Evolutionary conservation across 768 basidiomycete species (phyloP).

Genomic region (Agaricus sinodeliciosus): DNA sequence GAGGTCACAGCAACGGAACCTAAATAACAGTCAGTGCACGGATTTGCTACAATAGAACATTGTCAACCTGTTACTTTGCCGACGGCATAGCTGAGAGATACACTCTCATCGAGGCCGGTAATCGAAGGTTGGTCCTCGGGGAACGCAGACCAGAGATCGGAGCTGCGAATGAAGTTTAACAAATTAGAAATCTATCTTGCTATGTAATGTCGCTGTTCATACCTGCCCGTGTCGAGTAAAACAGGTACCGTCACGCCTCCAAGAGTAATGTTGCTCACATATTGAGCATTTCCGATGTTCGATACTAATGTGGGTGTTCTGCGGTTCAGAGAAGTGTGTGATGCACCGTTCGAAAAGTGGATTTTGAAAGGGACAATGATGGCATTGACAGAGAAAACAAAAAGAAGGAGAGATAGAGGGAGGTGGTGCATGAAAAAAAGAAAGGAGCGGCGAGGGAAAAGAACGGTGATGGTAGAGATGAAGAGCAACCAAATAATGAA

Average conservation of each 20-base stretch:
- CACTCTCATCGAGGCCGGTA: slow-evolving; percentile 47
- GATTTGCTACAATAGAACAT: background rate
- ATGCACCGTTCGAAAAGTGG: slow-evolving; percentile 19
- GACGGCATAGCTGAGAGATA: slow-evolving; percentile 61
- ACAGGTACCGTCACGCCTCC: slow-evolving; percentile 52
- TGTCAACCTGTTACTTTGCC: slow-evolving; percentile 54
- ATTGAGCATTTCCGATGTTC: slow-evolving; percentile 69
- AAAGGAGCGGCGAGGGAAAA: slow-evolving; percentile 11
- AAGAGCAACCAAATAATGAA: slow-evolving; percentile 7
- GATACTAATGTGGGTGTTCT: slow-evolving; percentile 38
- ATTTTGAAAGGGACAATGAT: slow-evolving; percentile 34
- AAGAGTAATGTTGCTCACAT: slow-evolving; percentile 65
- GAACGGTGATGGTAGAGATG: slow-evolving; percentile 6
- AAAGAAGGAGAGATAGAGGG: slow-evolving; percentile 35
- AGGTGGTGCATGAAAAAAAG: slow-evolving; percentile 22
- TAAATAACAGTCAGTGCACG: slow-evolving; percentile 14
- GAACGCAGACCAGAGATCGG: slow-evolving; percentile 70
- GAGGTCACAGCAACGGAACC: slow-evolving; percentile 51
- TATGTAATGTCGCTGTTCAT: slow-evolving; percentile 8
- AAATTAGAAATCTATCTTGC: background rate
- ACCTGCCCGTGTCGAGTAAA: slow-evolving; percentile 78
- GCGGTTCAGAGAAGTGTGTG: slow-evolving; percentile 21
- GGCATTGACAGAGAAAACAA: slow-evolving; percentile 31
- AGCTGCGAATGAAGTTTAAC: slow-evolving; percentile 30
- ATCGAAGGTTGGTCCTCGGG: slow-evolving; percentile 37